A percentile compares a stretch with the other conserved stretches of the same genome.
Conservation (phyloP, 208 protist species). For the Histomonas meleagridis region DNA sequence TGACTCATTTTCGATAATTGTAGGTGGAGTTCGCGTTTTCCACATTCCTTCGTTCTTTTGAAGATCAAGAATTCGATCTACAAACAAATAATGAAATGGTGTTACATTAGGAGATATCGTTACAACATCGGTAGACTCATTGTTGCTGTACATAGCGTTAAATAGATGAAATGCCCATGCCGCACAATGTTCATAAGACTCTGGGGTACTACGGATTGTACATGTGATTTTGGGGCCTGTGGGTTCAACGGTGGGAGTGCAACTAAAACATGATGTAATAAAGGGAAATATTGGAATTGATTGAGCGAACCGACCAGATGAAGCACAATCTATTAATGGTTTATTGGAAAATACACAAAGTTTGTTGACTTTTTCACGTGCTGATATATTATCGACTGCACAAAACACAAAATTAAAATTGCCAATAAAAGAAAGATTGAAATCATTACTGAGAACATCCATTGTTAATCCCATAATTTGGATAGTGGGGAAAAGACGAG, state of each 20-base stretch:
- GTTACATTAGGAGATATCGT: neutral
- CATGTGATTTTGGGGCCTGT: slow-evolving; percentile 11
- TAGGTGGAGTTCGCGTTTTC: neutral
- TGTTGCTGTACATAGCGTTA: neutral
- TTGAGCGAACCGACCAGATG: slow-evolving; percentile 5
- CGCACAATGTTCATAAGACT: neutral
- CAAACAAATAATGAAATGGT: neutral
- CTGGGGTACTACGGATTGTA: neutral
- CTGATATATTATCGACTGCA: slow-evolving; percentile 12
- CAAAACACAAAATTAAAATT: slow-evolving; percentile 34
- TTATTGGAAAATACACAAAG: neutral
- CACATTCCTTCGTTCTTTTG: neutral
- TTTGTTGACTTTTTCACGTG: neutral
- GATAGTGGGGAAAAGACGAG: neutral
- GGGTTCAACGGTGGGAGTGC: neutral
- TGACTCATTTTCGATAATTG: too few species aligned
- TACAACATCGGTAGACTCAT: neutral
- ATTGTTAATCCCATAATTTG: neutral
- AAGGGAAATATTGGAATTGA: neutral
- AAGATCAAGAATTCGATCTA: neutral
- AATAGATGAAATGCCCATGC: slow-evolving; percentile 22
- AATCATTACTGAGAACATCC: neutral
- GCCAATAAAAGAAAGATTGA: neutral
- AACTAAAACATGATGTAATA: neutral
- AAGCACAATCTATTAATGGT: slow-evolving; percentile 1